Evolutionary conservation across 768 basidiomycete genomes (phyloP).

Genomic region (Auricularia heimuer): DNA sequence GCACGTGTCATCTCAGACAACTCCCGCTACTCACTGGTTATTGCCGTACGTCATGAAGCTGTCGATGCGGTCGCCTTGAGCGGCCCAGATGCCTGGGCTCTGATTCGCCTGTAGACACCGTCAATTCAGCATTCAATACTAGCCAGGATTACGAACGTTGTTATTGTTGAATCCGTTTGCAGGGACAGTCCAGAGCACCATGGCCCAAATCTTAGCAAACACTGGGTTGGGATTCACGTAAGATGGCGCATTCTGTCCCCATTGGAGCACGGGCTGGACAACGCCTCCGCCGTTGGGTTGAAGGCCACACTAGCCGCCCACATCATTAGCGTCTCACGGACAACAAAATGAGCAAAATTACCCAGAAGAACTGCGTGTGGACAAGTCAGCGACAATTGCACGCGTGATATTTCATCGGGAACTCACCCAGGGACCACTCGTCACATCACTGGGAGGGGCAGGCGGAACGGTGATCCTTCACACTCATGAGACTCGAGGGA

Average conservation of each 20-base stretch:
- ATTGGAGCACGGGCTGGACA: slow-evolving; percentile 4
- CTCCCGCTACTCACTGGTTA: neutral
- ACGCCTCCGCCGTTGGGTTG: slow-evolving; percentile 2
- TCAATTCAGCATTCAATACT: neutral
- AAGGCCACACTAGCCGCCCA: neutral
- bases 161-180: neutral
- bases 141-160: neutral
- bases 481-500: too few relatives aligned
- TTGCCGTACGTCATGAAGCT: neutral
- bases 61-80: neutral
- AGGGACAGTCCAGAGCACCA: slow-evolving; percentile 2
- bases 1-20: neutral
- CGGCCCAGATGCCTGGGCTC: slow-evolving; percentile 3
- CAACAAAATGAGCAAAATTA: neutral
- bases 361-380: neutral
- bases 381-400: neutral
- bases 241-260: neutral
- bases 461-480: neutral
- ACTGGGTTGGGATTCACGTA: neutral
- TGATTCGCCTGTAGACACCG: neutral
- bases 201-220: slow-evolving; percentile 1
- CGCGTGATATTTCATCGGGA: neutral
- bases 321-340: neutral
- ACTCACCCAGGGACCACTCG: slow-evolving; percentile 1
- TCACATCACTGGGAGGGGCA: neutral